Conservation (phyloP, 2,329 filamentous ascomycete genomes). For the Cytospora paraplurivora region DNA sequence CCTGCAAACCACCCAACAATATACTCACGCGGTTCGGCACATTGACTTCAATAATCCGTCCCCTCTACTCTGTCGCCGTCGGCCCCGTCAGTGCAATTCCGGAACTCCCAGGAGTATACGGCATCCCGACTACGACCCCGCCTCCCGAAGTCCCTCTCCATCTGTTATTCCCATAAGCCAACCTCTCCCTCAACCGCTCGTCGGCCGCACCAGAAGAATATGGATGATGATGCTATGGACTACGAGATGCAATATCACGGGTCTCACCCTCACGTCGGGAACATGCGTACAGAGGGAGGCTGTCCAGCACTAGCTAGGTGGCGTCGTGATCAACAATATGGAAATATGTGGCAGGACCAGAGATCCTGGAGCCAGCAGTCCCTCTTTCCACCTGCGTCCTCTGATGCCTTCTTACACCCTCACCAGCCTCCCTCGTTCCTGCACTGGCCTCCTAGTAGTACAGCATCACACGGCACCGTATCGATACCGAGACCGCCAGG, state of each 20-base stretch:
- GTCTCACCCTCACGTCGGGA: conserved; percentile 23
- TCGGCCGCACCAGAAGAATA: conserved; percentile 8
- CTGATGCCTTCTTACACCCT: conserved; percentile 20
- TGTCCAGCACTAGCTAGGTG: conserved; percentile 24
- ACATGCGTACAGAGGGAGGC: conserved; percentile 11
- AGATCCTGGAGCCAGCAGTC: conserved; percentile 17
- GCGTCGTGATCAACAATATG: conserved; percentile 19
- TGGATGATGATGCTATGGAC: conserved; percentile 39
- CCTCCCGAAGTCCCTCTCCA: not conserved
- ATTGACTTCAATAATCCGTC: not conserved
- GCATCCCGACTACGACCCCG: not conserved
- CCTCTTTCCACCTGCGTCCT: conserved; percentile 16
- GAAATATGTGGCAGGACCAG: conserved; percentile 16
- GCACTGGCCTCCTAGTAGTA: conserved; percentile 13
- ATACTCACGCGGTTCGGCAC: not conserved
- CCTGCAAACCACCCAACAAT: not conserved
- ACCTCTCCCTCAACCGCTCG: not conserved
- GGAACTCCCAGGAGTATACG: not conserved
- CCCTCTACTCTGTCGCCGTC: not conserved
- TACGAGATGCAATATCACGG: conserved; percentile 36
- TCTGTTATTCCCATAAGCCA: not conserved
- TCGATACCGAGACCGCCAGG: conserved; percentile 15
- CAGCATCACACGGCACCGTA: conserved; percentile 7
- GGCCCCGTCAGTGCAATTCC: not conserved
- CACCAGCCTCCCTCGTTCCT: conserved; percentile 3